Evolutionary conservation across 2,329 filamentous ascomycete species (phyloP).

Genomic region (Aspergillus terreus): DNA sequence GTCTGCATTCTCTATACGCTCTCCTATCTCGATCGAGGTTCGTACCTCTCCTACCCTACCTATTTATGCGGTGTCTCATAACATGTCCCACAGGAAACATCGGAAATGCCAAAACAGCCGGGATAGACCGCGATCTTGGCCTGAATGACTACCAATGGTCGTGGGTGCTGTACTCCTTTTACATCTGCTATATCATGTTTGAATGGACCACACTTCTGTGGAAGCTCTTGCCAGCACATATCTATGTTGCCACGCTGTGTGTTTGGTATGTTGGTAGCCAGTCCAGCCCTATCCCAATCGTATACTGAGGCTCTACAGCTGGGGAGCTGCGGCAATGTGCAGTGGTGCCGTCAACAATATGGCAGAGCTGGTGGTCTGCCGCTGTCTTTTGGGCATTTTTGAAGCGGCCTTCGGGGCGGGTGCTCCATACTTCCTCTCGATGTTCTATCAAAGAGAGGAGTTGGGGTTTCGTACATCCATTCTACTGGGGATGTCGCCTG

Average conservation of each 20-base stretch:
- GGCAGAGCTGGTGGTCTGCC: slow-evolving; percentile 17
- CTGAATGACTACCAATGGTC: slow-evolving; percentile 19
- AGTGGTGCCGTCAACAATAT: slow-evolving; percentile 19
- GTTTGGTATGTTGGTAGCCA: slow-evolving; percentile 15
- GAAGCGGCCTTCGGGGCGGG: slow-evolving; percentile 21
- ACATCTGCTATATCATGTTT: slow-evolving; percentile 23
- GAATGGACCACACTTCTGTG: slow-evolving; percentile 24
- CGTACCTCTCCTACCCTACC: neutral
- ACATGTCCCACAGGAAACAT: slow-evolving; percentile 13
- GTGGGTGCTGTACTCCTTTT: slow-evolving; percentile 24
- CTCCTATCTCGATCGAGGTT: slow-evolving; percentile 22
- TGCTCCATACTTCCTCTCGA: slow-evolving; percentile 35
- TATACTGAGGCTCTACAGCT: slow-evolving; percentile 11
- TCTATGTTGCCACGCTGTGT: slow-evolving; percentile 17
- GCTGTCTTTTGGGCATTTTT: slow-evolving; percentile 19
- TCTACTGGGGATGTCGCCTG: slow-evolving; percentile 39
- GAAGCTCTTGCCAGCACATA: slow-evolving; percentile 23
- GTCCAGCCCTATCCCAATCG: neutral
- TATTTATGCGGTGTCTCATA: too few species aligned
- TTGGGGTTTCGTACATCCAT: slow-evolving; percentile 48
- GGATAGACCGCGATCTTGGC: slow-evolving; percentile 17
- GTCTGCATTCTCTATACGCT: slow-evolving; percentile 22
- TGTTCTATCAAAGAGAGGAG: slow-evolving; percentile 51
- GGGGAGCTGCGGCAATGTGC: slow-evolving; percentile 24
- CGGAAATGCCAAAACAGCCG: slow-evolving; percentile 24